Percentiles rank a stretch among this genome's conserved stretches.
Evolutionary conservation across 306 rosid species (phyloP).

Genomic region (Rosa chinensis): DNA sequence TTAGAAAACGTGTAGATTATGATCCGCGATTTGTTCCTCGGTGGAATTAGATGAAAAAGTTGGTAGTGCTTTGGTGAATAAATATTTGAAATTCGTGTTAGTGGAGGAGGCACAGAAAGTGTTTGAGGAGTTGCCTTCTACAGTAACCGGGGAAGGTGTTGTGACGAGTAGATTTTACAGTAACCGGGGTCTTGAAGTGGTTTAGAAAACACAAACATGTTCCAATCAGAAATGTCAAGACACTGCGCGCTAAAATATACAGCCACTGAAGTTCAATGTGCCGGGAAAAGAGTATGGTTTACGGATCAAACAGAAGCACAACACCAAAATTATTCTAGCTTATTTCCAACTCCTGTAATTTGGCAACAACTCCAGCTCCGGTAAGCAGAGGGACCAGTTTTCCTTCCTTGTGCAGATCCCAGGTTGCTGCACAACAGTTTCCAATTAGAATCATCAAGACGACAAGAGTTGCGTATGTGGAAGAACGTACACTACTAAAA

Average conservation of each 20-base stretch:
- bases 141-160: conserved; percentile 62
- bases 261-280: neutral
- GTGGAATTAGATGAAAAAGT: conserved; percentile 70
- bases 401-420: neutral
- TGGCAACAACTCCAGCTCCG: neutral
- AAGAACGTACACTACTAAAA: neutral
- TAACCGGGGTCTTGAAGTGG: conserved; percentile 47
- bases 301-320: neutral
- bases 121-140: conserved; percentile 64
- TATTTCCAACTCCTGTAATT: neutral
- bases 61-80: conserved; percentile 79
- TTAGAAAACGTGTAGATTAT: neutral
- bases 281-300: neutral
- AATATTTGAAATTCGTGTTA: conserved; percentile 51
- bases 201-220: too few species aligned
- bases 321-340: neutral
- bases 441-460: neutral
- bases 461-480: neutral
- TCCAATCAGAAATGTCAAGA: neutral
- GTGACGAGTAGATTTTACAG: conserved; percentile 52
- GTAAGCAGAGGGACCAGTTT: neutral
- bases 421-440: neutral
- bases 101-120: conserved; percentile 57
- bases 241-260: neutral
- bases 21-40: conserved; percentile 25